phyloP scores from a whole-genome alignment of 1,284 basidiomycete species.

The Cryptococcus hybrid region DNA sequence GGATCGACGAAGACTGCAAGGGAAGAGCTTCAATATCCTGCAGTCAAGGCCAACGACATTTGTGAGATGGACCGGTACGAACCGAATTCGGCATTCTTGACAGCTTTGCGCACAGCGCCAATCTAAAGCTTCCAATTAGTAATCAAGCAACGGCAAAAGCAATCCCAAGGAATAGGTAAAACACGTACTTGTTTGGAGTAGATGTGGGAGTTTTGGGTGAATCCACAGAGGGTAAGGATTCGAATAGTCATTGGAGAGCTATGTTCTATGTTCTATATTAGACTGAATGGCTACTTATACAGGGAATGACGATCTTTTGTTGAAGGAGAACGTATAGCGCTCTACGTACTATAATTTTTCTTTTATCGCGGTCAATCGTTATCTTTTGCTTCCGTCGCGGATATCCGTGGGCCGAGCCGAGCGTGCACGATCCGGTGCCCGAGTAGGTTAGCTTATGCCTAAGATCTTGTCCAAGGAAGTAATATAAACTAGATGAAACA shows the following conservation, averaged over 20 bases:
- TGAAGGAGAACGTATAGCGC: too few species aligned
- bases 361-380: too few species aligned
- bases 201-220: slow-evolving; percentile 74
- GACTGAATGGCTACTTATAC: too few species aligned
- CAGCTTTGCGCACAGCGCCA: slow-evolving; percentile 52
- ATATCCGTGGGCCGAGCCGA: too few species aligned
- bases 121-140: slow-evolving; percentile 12
- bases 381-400: too few species aligned
- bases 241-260: slow-evolving; percentile 18
- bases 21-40: background rate
- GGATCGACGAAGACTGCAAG: slow-evolving; percentile 70
- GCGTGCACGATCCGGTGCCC: too few species aligned
- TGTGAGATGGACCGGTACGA: slow-evolving; percentile 9
- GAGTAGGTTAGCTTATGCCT: too few species aligned
- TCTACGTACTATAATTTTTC: too few species aligned
- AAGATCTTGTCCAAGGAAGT: too few species aligned
- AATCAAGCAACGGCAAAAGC: background rate
- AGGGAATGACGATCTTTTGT: too few species aligned
- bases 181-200: slow-evolving; percentile 71
- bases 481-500: too few species aligned
- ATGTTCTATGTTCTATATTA: too few species aligned
- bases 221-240: slow-evolving; percentile 56
- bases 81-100: slow-evolving; percentile 58
- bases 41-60: background rate
- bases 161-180: background rate